Evolutionary conservation across 2,329 filamentous ascomycete species (phyloP).

Genomic region (Cercospora brassicicola): DNA sequence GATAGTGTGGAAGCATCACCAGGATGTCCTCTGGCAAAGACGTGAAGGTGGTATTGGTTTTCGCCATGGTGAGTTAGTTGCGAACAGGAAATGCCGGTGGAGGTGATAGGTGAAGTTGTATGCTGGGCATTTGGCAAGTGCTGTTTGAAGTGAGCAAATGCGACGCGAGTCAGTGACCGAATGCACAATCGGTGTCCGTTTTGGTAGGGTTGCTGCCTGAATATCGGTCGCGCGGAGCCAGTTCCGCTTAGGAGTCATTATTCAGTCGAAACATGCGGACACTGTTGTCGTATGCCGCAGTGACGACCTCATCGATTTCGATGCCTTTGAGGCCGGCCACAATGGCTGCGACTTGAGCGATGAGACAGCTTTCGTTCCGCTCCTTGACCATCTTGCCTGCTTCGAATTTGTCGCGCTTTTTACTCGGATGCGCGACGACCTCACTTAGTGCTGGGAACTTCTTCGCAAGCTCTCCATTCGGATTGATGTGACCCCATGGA

Average conservation of each 20-base stretch:
- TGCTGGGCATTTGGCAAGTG: background rate
- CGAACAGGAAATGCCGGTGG: background rate
- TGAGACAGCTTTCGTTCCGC: constrained; percentile 53
- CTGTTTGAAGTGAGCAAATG: background rate
- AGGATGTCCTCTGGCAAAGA: constrained; percentile 27
- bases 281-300: constrained; percentile 45
- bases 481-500: constrained; percentile 50
- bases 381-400: constrained; percentile 52
- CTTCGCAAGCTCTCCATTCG: constrained; percentile 42
- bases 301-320: constrained; percentile 46
- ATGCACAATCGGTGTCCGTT: background rate
- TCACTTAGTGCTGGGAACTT: constrained; percentile 41
- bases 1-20: constrained; percentile 23
- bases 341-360: constrained; percentile 50
- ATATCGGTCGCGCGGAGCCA: background rate
- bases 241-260: background rate
- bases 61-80: background rate
- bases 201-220: background rate
- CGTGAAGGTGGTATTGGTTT: background rate
- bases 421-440: constrained; percentile 32
- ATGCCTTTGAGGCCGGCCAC: constrained; percentile 53
- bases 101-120: background rate
- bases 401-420: constrained; percentile 55
- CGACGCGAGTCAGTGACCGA: background rate
- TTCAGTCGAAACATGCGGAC: constrained; percentile 35